Percentiles rank a stretch among this genome's conserved stretches.
Conservation (phyloP, 331 rosid species). For the Prunus yedoensis region DNA sequence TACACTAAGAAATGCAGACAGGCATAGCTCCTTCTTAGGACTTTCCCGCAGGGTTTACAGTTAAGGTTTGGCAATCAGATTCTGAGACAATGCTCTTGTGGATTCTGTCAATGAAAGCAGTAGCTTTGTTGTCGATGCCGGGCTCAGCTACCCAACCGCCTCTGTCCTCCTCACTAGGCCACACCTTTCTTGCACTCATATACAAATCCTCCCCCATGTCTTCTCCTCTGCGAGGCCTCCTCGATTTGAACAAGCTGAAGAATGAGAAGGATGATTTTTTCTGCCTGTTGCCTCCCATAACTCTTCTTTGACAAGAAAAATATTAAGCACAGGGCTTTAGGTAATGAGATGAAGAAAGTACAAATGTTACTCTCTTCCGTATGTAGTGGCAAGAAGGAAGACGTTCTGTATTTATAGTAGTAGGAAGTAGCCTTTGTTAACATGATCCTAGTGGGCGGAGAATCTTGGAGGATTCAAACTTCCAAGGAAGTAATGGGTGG, state of each 20-base stretch:
- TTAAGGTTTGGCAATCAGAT: constrained; percentile 43
- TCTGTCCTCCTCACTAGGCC: constrained; percentile 68
- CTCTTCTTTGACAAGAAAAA: not conserved
- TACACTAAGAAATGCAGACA: not conserved
- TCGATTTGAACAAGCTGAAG: constrained; percentile 49
- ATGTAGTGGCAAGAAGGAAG: constrained; percentile 12
- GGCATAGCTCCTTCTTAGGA: not conserved
- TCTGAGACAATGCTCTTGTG: constrained; percentile 48
- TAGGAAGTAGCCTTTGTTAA: not conserved
- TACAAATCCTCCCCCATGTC: not conserved
- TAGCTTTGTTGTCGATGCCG: constrained; percentile 52
- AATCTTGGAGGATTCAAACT: constrained; percentile 42
- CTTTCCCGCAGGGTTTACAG: constrained; percentile 20
- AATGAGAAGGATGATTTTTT: constrained; percentile 49
- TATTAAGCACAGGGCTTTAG: not conserved
- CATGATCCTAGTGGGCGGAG: constrained; percentile 13
- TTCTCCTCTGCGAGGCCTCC: constrained; percentile 30
- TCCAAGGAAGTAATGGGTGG: constrained; percentile 29
- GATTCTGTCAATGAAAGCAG: constrained; percentile 39
- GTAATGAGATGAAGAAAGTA: constrained; percentile 9
- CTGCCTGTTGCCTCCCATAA: constrained; percentile 55
- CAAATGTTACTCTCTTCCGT: constrained; percentile 27
- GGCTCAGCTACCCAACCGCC: constrained; percentile 64
- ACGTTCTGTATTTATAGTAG: constrained; percentile 36
- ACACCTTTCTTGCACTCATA: constrained; percentile 39